Evolutionary conservation across 2,329 filamentous ascomycete species (phyloP), one percentile per base, ranked within the genome.

Genomic region (Cladosporium sp.): DNA sequence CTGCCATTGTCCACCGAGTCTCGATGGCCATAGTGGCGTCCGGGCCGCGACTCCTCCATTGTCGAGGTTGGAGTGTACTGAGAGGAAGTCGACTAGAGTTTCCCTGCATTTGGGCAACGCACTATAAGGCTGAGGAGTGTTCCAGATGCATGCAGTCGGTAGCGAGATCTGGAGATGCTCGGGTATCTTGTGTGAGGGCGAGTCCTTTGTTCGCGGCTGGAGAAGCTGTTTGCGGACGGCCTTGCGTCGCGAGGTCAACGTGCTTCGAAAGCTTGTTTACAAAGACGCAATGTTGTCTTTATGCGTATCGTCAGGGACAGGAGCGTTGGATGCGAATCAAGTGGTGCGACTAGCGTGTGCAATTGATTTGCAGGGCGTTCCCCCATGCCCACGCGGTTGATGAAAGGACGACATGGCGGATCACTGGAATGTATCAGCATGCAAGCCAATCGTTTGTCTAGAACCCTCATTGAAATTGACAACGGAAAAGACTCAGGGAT

Each of bases 151-250:
- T 62, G 66, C 68, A 71, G 65, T 71, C 62, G 70, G 69, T 73
- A 72, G 68, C 69, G 72, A 74, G 66, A 59, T 68, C 67, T 68
- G 68, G 68, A 65, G 67, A 62, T 68, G 68, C 61, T 63, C 46
- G 59, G 61, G 33, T 50, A 44, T 12, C 31, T 55, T 63, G 50
- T 40, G 26, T 44, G 61, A 31, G 35, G 33, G 26, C 11, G 50
- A n/a, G 21, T 40, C 14, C 59, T 62, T 62, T 62, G 59, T 62
- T 33, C 29, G 29, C 23, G 21, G 21, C 11, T 37, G 2, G 21
- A 33, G 23, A 23, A 57, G 33, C 55, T 57, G 55, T 37, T 57
- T 57, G 55, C 55, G 33, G 55, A 35, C 6, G 55, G 5, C 7
- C 40, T 28, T 5, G 10, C 29, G 52, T 57, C 55, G 33, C 8